Percentiles rank a stretch among this genome's conserved stretches.
Evolutionary conservation across 2,329 filamentous ascomycete species (phyloP).

Genomic region (Podosphaera fusca): DNA sequence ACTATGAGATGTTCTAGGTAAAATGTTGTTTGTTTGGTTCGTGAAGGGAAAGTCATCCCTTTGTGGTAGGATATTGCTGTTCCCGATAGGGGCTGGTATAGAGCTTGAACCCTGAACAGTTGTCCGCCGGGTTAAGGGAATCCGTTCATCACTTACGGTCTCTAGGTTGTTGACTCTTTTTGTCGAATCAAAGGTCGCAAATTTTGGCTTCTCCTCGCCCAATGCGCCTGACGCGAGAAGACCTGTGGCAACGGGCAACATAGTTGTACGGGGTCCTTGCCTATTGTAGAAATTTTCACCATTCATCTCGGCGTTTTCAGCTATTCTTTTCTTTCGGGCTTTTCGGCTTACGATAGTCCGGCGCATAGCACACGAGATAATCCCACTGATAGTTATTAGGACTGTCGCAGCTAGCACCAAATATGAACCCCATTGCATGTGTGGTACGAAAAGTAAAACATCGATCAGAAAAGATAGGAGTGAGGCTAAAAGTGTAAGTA

Average conservation of each 20-base stretch:
- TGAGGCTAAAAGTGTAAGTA: constrained; percentile 64
- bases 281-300: constrained; percentile 75
- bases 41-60: constrained; percentile 17
- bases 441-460: constrained; percentile 80
- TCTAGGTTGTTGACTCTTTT: constrained; percentile 28
- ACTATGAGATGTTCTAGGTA: constrained; percentile 12
- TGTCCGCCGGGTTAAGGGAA: constrained; percentile 42
- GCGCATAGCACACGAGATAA: constrained; percentile 88
- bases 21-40: constrained; percentile 43
- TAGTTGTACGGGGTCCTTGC: constrained; percentile 18
- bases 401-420: constrained; percentile 78
- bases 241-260: constrained; percentile 23
- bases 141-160: constrained; percentile 41
- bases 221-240: constrained; percentile 33
- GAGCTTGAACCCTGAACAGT: constrained; percentile 32
- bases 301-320: constrained; percentile 91
- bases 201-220: constrained; percentile 26
- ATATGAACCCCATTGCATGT: constrained; percentile 85
- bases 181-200: constrained; percentile 37
- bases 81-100: constrained; percentile 3
- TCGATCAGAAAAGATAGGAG: constrained; percentile 82
- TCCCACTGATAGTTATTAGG: constrained; percentile 54
- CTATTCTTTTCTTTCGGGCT: constrained; percentile 77
- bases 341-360: constrained; percentile 78
- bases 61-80: constrained; percentile 6